phyloP scores from a whole-genome alignment of 805 yeast genomes.

The Tetrapisispora fleetii region DNA sequence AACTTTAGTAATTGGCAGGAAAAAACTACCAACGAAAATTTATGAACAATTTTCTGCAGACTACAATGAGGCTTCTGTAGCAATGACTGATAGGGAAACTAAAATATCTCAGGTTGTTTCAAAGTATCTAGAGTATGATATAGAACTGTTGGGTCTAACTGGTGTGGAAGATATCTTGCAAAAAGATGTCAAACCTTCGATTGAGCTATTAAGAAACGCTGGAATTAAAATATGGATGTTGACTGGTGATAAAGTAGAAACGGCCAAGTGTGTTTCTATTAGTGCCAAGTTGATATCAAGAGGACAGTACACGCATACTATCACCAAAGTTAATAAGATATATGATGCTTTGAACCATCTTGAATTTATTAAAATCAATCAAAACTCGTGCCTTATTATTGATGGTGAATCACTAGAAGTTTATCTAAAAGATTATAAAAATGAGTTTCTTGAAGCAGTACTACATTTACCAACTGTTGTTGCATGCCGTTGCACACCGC shows the following conservation, averaged over 20 bases:
- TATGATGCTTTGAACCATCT: conserved; percentile 65
- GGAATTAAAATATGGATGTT: conserved; percentile 98
- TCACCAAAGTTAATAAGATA: conserved; percentile 53
- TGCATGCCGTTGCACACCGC: conserved; percentile 98
- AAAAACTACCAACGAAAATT: conserved; percentile 44
- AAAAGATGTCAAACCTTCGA: conserved; percentile 79
- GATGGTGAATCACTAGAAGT: conserved; percentile 87
- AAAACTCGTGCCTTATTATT: conserved; percentile 57
- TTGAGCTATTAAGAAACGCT: conserved; percentile 88
- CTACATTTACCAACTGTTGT: conserved; percentile 80
- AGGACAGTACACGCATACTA: conserved; percentile 86
- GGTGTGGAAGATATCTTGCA: conserved; percentile 97
- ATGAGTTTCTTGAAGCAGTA: conserved; percentile 73
- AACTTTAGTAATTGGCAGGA: conserved; percentile 85
- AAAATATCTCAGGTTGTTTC: conserved; percentile 59
- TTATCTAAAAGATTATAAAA: conserved; percentile 50
- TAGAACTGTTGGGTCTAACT: conserved; percentile 83
- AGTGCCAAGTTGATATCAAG: conserved; percentile 86
- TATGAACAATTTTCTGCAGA: conserved; percentile 56
- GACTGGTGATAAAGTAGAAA: conserved; percentile 97
- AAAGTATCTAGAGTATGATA: conserved; percentile 65
- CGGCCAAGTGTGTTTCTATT: conserved; percentile 96
- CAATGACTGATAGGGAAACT: conserved; percentile 72
- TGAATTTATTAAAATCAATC: conserved; percentile 57
- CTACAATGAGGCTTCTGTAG: conserved; percentile 62